phyloP scores from a whole-genome alignment of 441 rosid genomes.

The Erysimum cheiri region DNA sequence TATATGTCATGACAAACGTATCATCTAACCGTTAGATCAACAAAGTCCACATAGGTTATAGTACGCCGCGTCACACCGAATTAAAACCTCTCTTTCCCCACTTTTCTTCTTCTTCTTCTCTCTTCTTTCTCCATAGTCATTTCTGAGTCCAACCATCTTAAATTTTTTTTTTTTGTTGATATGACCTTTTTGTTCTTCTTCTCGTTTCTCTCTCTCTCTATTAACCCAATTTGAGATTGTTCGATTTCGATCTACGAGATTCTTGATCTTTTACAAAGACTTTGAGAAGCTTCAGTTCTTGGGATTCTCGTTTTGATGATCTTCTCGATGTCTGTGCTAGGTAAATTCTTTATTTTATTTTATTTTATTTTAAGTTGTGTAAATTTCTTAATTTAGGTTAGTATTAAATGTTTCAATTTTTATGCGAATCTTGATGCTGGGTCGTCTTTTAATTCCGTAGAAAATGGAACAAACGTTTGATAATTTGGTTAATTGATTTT shows the following conservation, averaged over 20 bases:
- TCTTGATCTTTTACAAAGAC: constrained; percentile 41
- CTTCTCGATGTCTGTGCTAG: constrained; percentile 40
- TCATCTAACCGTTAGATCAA: constrained; percentile 31
- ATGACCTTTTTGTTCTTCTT: constrained; percentile 33
- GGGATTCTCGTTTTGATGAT: constrained; percentile 21
- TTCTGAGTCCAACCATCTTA: constrained; percentile 44
- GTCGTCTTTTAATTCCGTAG: constrained; percentile 36
- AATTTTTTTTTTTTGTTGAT: constrained; percentile 32
- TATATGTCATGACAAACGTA: constrained; percentile 37
- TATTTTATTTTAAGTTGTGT: neutral
- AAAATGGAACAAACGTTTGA: constrained; percentile 36
- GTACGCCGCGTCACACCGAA: constrained; percentile 43
- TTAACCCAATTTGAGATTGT: constrained; percentile 25
- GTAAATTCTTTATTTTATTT: constrained; percentile 19
- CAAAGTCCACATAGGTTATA: constrained; percentile 40
- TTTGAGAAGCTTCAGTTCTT: constrained; percentile 27
- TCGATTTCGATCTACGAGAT: constrained; percentile 48
- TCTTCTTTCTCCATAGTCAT: constrained; percentile 35
- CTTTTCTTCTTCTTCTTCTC: constrained; percentile 9
- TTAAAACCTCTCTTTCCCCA: constrained; percentile 29
- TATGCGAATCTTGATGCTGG: constrained; percentile 26
- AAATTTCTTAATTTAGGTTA: constrained; percentile 30
- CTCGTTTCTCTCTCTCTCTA: constrained; percentile 28
- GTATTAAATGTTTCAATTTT: constrained; percentile 6
- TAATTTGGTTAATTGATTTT: constrained; percentile 8